Percentiles rank a stretch among this genome's conserved stretches.
phyloP scores from a whole-genome alignment of 2,329 filamentous ascomycete genomes.

The Leptographium radiaticola region DNA sequence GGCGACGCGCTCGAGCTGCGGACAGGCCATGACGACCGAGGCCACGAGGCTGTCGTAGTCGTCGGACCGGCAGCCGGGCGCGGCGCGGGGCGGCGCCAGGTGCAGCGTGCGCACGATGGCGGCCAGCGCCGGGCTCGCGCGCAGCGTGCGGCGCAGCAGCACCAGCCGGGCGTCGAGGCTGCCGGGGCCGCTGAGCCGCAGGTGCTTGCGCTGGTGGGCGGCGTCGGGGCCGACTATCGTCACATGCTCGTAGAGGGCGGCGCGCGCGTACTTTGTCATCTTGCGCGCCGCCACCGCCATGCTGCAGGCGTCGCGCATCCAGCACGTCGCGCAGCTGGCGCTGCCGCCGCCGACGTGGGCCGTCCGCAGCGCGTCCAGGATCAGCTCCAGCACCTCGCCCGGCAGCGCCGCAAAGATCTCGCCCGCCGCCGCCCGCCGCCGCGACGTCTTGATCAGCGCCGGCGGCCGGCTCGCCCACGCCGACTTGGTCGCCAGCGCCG shows the following conservation, averaged over 20 bases:
- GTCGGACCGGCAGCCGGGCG: slow-evolving; percentile 22
- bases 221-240: slow-evolving; percentile 43
- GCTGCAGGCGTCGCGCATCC: slow-evolving; percentile 47
- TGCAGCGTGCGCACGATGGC: slow-evolving; percentile 43
- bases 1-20: slow-evolving; percentile 46
- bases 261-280: slow-evolving; percentile 36
- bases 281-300: slow-evolving; percentile 37
- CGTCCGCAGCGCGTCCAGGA: slow-evolving; percentile 39
- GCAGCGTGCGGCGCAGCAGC: slow-evolving; percentile 44
- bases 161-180: slow-evolving; percentile 37
- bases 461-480: slow-evolving; percentile 10
- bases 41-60: slow-evolving; percentile 46
- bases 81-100: slow-evolving; percentile 26
- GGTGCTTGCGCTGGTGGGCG: slow-evolving; percentile 39
- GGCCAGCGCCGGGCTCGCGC: slow-evolving; percentile 38
- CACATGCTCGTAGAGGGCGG: slow-evolving; percentile 44
- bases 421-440: slow-evolving; percentile 21
- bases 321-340: slow-evolving; percentile 48
- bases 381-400: slow-evolving; percentile 43
- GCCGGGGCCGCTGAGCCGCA: slow-evolving; percentile 30
- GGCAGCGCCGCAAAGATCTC: slow-evolving; percentile 43
- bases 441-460: slow-evolving; percentile 6
- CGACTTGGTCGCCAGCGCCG: slow-evolving; percentile 4
- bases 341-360: slow-evolving; percentile 34
- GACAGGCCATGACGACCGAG: slow-evolving; percentile 50